Evolutionary conservation across 1,284 basidiomycete species (phyloP), one percentile per base, ranked within the genome.

Genomic region (Flammula alnicola): DNA sequence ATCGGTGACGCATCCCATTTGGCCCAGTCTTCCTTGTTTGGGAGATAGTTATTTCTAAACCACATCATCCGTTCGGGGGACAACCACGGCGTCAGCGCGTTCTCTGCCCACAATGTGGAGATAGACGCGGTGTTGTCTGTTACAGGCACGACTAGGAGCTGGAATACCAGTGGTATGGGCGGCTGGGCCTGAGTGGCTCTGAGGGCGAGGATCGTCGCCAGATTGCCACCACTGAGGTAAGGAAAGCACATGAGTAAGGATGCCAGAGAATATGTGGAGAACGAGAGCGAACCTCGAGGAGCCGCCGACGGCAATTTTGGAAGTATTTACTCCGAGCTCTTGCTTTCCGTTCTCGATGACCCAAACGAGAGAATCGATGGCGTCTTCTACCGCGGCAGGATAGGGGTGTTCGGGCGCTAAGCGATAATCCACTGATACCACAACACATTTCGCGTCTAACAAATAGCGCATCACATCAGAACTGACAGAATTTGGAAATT

Each of bases 351-450:
- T 63, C 17, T 67, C 62, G 47, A 77, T 58, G 2, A 87, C 77
- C 82, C 87, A 92, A 41, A 79, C 65, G 4, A 91, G 70, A 2
- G 85, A 72, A 33, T 86, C 83, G 30, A 87, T 69, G 0, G 86
- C 81, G 59, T 93, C 90, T 33, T 89, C 80, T 0, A 89, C 80
- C 0, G 88, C 88, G 1, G 83, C 80, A 1, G 90, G 91, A 59
- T 88, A 91, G 4, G 78, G 78, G 44, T 86, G 56, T 59, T 93
- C 89, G 0, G 90, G 90, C 0, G 84, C 87, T 6, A 91, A 77
- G 4, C 88, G 80, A 63, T 91, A 91, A 57, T 86, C 83, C 16
- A 91, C 84, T 4, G 83, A 81, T 6, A 88, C 69, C 2, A 86
- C 81, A 2, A 76, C 70, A 49, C 76, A 80, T 47, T 74, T 72